Evolutionary conservation across 2,329 filamentous ascomycete species (phyloP), one percentile per base, ranked within the genome.

Genomic region (Thielaviopsis euricoi): DNA sequence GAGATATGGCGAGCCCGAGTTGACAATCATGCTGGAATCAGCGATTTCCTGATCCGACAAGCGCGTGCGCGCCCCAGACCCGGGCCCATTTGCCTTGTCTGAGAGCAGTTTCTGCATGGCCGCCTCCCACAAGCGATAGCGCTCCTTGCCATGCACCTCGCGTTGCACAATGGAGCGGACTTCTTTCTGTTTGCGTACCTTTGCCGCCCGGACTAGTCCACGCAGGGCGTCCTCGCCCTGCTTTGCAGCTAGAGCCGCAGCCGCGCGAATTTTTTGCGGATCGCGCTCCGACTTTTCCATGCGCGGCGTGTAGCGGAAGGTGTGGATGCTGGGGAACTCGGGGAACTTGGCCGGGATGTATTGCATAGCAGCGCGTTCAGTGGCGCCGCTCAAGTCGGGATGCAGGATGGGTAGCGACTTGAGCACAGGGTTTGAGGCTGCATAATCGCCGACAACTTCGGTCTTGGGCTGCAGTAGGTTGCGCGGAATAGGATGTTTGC

Each of bases 21-120:
- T 82, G 37, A 84, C 80, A 66, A 84, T 80, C 72, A 82, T 81
- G 65, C 79, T 83, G 63, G 81, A 75, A 60, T 84, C 80, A 2
- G 79, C 78, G 63, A 78, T 79, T 62, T 82, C 79, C 22, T 62
- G 60, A n/a, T 60, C 60, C 22, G 58, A 60, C 15, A 60, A 55
- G 17, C 53, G 53, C 22, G 57, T n/a, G 29, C 43, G 48, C 22
- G 52, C 58, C 6, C 43, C 59, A 15, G 37, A 25, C 13, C 15
- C 25, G 13, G 40, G 10, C 26, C 17, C 29, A 15, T 26, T 48
- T 15, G 51, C 53, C 56, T 66, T 65, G 21, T 68, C 67, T 53
- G 72, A 69, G 60, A 81, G 73, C 51, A 83, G 71, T 48, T 76
- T 74, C 55, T 74, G 74, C 80, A 84, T 83, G 0, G 79, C 76